Conservation (phyloP, 75 land plant genomes). For the Isoetes taiwanensis region DNA sequence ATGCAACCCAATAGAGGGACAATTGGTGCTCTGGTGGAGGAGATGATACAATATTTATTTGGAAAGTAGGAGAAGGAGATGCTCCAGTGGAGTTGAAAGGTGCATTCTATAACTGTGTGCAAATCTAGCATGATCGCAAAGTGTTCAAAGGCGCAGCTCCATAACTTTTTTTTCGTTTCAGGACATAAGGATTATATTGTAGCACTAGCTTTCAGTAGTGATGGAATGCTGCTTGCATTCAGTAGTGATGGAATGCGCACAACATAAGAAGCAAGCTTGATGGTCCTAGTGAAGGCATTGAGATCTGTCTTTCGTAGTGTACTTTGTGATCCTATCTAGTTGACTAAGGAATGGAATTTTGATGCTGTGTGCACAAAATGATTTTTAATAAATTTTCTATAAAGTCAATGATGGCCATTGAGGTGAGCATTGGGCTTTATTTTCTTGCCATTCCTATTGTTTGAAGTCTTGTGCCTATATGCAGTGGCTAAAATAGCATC, state of each 20-base stretch:
- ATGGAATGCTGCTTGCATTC: slow-evolving; percentile 76
- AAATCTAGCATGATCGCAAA: too few relatives aligned
- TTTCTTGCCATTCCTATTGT: too few relatives aligned
- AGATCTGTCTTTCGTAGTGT: too few relatives aligned
- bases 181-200: slow-evolving; percentile 70
- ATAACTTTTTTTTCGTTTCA: too few relatives aligned
- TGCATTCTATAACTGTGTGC: too few relatives aligned
- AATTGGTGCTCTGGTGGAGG: slow-evolving; percentile 76
- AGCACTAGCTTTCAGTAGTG: slow-evolving; percentile 58
- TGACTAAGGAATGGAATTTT: too few relatives aligned
- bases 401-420: too few relatives aligned
- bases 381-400: too few relatives aligned
- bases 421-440: too few relatives aligned
- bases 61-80: slow-evolving; percentile 58
- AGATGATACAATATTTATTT: slow-evolving; percentile 70
- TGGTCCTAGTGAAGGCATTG: slow-evolving; percentile 71
- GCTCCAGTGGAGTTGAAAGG: slow-evolving; percentile 49
- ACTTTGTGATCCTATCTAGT: too few relatives aligned
- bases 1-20: slow-evolving; percentile 52
- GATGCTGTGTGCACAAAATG: neutral
- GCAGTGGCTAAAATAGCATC: slow-evolving; percentile 97
- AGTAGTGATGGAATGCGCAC: slow-evolving; percentile 79
- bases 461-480: neutral
- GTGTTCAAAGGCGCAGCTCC: too few relatives aligned
- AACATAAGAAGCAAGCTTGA: slow-evolving; percentile 70